Base-by-base conservation (phyloP, 805 yeast genomes). In the Saccharomyces kudriavzevii region DNA sequence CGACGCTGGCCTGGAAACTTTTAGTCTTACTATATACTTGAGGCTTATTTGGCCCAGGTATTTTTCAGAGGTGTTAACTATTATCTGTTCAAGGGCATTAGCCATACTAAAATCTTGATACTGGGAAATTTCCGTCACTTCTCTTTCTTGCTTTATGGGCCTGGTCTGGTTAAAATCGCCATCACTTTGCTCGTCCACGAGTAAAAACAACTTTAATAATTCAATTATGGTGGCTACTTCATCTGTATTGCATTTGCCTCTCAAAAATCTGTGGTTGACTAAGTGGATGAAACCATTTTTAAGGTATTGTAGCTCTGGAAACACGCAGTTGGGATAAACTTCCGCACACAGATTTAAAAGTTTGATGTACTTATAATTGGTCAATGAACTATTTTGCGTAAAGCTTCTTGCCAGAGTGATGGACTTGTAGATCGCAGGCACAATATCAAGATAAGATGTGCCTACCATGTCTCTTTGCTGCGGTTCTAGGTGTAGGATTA, bases 391-490 rank as follows among this genome's bases (percentile, higher is more conserved):
- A 31, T 60, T 59, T 11, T 43, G 31, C n/a, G 47, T 40, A 20
- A 62, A 25, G 6, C 55, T 52, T 3, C 51, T 31, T 14, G 60
- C 53, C 29, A 62, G 24, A 5, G 26, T 43, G 20, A 49, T 43
- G 5, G 49, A 52, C 6, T 49, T 25, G 40, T 57, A 56, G 4
- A 66, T 50, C 17, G 48, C 49, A 9, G 48, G 45, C 2, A 64
- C 58, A 4, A 54, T 48, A 5, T 49, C 54, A n/a, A 52, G 28
- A 47, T 60, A 65, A 13, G 43, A 28, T 4, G 50, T 40, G 4
- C 64, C 61, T 28, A 66, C 45, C 22, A 58, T 63, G 22, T 55
- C 57, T 46, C 63, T 60, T 13, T 60, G 50, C 25, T 55, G 49
- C 46, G 60, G 58, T 13, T 60, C 62, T 20, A 67, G 40, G 35